Base-by-base conservation (phyloP, 176 grass and related monocot species). In the Oryza australiensis region DNA sequence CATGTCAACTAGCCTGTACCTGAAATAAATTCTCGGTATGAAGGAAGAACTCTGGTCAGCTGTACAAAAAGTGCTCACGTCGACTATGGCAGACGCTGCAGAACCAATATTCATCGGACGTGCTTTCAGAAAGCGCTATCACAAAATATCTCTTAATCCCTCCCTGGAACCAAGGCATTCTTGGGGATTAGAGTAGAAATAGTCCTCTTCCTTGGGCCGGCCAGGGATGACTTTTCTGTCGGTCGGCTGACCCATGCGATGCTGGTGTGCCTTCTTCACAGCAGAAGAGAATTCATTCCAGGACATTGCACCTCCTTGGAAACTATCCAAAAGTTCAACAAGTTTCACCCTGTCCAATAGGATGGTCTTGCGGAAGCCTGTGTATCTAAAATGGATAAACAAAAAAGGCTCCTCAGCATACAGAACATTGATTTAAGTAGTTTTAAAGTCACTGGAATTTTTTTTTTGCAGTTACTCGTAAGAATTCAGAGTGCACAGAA, bases 111-210 rank as follows among this genome's bases (percentile, higher is more conserved):
- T 82, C 37, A 18, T 49, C 8, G 48, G 7, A 8, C 40, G 26
- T 20, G 24, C 18, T 59, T 33, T 75, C n/a, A 28, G 8, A 24
- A 53, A 68, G 45, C 28, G 22, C 9, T 14, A 69, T 90, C 88
- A 86, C 8, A 42, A 74, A 48, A 83, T 5, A 1, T 86, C 68
- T 75, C 49, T 70, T 64, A 83, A 86, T 28, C 75, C 84, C 37
- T 68, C 74, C 0, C 38, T 69, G 13, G 62, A 70, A 40, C 38
- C 91, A 57, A 91, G 70, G 64, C 93, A 99, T 70, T 99, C 96
- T 80, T 94, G 89, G 63, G 93, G 93, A 69, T 99, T 95, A 60
- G 96, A 81, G 16, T 95, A 99, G 68, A 99, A 95, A 79, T 99
- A 95, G 29, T 95, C 93, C 87, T 99, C 93, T 79, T 99, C 96